Base-by-base conservation (phyloP, 768 basidiomycete genomes). In the Hypsizygus marmoreus region DNA sequence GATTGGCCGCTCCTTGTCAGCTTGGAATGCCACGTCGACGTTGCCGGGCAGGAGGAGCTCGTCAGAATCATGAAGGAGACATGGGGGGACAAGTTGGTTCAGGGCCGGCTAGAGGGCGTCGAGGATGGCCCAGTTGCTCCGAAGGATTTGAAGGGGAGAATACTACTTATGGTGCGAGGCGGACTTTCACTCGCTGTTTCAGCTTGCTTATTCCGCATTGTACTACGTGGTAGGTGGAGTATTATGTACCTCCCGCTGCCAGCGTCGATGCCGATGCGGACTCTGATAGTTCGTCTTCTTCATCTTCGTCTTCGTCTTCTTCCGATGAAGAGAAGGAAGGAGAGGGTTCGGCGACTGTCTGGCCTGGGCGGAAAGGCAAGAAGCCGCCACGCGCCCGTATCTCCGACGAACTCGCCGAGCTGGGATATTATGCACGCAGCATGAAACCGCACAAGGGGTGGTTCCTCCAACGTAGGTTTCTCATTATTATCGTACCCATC, bases 401-500 rank as follows among this genome's bases (percentile, higher is more conserved):
- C 25, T 71, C 76, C 6, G 73, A 76, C 2, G 69, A 72, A 32
- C 73, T 86, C 6, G 79, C 81, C 5, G 70, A 65, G 3, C 68
- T 82, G 6, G 82, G 83, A 1, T 75, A 77, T 56, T 84, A 84
- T 45, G 74, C 79, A 4, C 75, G 80, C 23, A 83, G 80, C 59
- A 70, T 83, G 72, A 84, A 86, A 52, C 82, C 82, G 1, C 42
- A 51, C 6, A 73, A 76, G 45, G 71, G 69, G 6, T 84, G 82
- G 81, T 64, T 76, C 24, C 44, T 51, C 16, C 59, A 73, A 61
- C 58, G 75, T 74, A 53, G 17, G 59, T 51, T 6, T n/a, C 12
- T 22, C 28, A 40, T 25, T 30, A 16, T 36, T 10, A 19, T 17
- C 33, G 30, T 43, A 43, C 24, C 35, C 11, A 32, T 34, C 11